Percentiles rank a stretch among this genome's conserved stretches.
phyloP scores from a whole-genome alignment of 495 filamentous ascomycete genomes.

The Monascus purpureus region DNA sequence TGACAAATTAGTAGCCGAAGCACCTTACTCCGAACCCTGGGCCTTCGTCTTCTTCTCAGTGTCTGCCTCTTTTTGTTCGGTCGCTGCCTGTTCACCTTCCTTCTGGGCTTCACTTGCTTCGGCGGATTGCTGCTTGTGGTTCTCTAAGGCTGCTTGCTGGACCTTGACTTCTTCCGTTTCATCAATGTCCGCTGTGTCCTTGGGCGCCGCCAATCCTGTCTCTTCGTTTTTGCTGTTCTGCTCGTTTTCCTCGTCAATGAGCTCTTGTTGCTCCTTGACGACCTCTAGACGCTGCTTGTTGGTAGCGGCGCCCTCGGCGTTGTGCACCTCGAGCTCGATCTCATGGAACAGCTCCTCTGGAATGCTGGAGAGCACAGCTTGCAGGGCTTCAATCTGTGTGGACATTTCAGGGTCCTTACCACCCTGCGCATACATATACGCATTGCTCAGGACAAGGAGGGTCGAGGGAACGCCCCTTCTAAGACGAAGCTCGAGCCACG shows the following conservation, averaged over 20 bases:
- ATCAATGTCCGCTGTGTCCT: conserved; percentile 75
- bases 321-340: conserved; percentile 97
- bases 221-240: conserved; percentile 66
- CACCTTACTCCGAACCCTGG: conserved; percentile 12
- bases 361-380: conserved; percentile 81
- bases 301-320: conserved; percentile 89
- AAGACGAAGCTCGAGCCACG: conserved; percentile 89
- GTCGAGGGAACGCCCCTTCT: conserved; percentile 90
- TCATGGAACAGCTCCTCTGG: conserved; percentile 99
- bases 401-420: conserved; percentile 80
- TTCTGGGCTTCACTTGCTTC: conserved; percentile 29
- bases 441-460: conserved; percentile 88
- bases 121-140: conserved; percentile 16
- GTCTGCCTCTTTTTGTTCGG: conserved; percentile 15
- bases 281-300: conserved; percentile 99
- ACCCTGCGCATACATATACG: conserved; percentile 78
- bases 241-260: conserved; percentile 93
- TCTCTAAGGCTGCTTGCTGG: conserved; percentile 13
- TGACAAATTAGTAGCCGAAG: no score
- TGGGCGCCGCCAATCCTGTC: conserved; percentile 36
- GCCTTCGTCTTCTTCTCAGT: conserved; percentile 17
- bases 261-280: conserved; percentile 93
- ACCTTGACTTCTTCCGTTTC: conserved; percentile 43
- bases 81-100: conserved; percentile 24
- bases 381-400: conserved; percentile 85